These are phyloP conservation scores for Pelargonium australe DNA, from an alignment of 441 rosid species.

Conservation along the genomic window DNA sequence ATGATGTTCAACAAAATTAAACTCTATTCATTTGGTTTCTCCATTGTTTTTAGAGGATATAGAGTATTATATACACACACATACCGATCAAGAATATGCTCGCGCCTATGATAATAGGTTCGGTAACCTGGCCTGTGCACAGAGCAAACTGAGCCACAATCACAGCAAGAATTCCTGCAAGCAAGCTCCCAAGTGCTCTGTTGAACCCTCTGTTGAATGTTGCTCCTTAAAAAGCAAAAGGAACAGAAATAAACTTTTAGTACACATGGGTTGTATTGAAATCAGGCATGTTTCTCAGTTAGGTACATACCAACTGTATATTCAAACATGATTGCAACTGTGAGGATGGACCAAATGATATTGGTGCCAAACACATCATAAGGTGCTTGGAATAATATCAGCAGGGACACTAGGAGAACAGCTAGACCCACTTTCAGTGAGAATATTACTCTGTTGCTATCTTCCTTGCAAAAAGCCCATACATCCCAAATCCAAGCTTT, in stretches of 20 bases:
- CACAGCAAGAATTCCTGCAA: conserved; percentile 53
- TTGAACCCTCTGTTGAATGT: conserved; percentile 68
- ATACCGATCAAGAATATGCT: conserved; percentile 61
- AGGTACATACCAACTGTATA: conserved; percentile 49
- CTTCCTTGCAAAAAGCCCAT: conserved; percentile 52
- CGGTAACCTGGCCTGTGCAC: conserved; percentile 35
- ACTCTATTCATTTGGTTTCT: background rate
- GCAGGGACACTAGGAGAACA: conserved; percentile 56
- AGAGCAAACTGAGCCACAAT: conserved; percentile 40
- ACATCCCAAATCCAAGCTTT: conserved; percentile 36
- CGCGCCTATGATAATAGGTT: conserved; percentile 53
- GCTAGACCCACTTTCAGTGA: conserved; percentile 62
- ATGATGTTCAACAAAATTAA: conserved; percentile 14
- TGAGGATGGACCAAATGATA: conserved; percentile 67
- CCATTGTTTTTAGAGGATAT: background rate
- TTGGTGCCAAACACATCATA: conserved; percentile 54
- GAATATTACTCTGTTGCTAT: conserved; percentile 42
- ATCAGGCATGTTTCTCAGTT: background rate
- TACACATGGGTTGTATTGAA: background rate
- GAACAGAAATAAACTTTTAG: conserved; percentile 10
- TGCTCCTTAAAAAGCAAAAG: conserved; percentile 29
- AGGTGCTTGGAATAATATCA: conserved; percentile 47
- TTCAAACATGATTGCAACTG: conserved; percentile 70
- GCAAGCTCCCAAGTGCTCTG: conserved; percentile 59
- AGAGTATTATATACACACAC: background rate